phyloP scores from a whole-genome alignment of 2,329 filamentous ascomycete species.

The Saccharata proteae region DNA sequence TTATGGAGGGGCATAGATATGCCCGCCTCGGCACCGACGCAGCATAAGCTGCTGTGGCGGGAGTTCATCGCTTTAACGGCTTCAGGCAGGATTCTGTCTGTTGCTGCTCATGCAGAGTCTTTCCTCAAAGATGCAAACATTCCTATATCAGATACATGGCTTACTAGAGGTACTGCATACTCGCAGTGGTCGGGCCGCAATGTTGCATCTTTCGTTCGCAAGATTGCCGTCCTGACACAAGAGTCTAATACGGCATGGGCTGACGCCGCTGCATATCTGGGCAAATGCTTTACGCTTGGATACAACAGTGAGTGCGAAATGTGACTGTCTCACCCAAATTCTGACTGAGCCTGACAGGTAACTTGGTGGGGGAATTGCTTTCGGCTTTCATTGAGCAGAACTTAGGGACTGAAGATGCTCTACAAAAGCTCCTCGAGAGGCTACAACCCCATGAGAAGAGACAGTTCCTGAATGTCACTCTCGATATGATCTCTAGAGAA shows the following conservation, averaged over 20 bases:
- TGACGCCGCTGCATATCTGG: slow-evolving; percentile 30
- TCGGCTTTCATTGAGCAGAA: not conserved
- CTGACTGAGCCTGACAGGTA: slow-evolving; percentile 6
- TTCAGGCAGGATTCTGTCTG: slow-evolving; percentile 47
- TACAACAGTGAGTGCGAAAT: slow-evolving; percentile 47
- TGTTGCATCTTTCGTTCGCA: slow-evolving; percentile 39
- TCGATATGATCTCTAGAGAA: slow-evolving; percentile 16
- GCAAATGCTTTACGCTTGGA: slow-evolving; percentile 56
- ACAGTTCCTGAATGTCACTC: slow-evolving; percentile 25
- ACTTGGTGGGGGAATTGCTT: slow-evolving; percentile 10
- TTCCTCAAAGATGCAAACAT: slow-evolving; percentile 26
- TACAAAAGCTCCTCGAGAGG: slow-evolving; percentile 27
- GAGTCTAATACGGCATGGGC: slow-evolving; percentile 15
- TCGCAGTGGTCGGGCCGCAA: slow-evolving; percentile 59
- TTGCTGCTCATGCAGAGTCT: slow-evolving; percentile 47
- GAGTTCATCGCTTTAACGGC: slow-evolving; percentile 48
- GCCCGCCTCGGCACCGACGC: slow-evolving; percentile 28
- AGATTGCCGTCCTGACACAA: slow-evolving; percentile 20
- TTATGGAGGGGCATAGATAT: slow-evolving; percentile 34
- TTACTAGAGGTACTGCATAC: slow-evolving; percentile 53
- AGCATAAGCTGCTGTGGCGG: slow-evolving; percentile 48
- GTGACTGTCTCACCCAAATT: not conserved
- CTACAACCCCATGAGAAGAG: slow-evolving; percentile 39
- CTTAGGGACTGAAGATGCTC: slow-evolving; percentile 12
- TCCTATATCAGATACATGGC: slow-evolving; percentile 38